Base-by-base conservation (phyloP, 2,329 filamentous ascomycete genomes). In the Cladosporium sp. region DNA sequence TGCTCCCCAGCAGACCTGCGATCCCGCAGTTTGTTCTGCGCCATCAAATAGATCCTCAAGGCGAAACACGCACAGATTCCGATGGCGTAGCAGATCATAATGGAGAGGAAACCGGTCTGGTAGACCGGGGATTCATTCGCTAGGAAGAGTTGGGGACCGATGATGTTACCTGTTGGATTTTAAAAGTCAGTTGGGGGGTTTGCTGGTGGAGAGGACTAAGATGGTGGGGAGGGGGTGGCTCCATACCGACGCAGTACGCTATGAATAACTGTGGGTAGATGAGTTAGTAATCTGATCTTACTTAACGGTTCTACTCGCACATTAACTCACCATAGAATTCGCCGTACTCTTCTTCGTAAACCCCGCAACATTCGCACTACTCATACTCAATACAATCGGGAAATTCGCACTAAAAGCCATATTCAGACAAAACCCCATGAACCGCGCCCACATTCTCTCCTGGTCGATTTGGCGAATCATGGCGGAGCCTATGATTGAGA, bases 391-490 rank as follows among this genome's bases (percentile, higher is more conserved):
- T 2, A 40, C 19, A n/a, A 40, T 40, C 6, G 38, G 38, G 16
- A 40, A 20, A 12, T 40, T 40, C 4, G 38, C 38, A 1, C 6
- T 22, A 19, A 40, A 40, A 20, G 38, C 38, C 29, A 27, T 38
- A 18, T 43, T 30, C 4, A 41, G 16, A 25, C 29, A 35, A 4
- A 30, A 38, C 2, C 16, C 29, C 18, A 42, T 38, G 19, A 30
- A 43, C 38, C 43, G 36, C 38, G 20, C 18, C 38, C 22, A 49
- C 25, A 35, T 40, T 3, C 25, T 18, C 6, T 25, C 4, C 19
- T 9, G 18, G 19, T 59, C 38, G 18, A 40, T 22, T 40, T 40
- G 18, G 19, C 38, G 38, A 19, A 40, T 40, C 38, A 40, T 40
- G 19, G 22, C 16, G 11, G 38, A 40, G 9, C 38, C 38, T 11